Percentiles rank a stretch among this genome's conserved stretches.
Conservation (phyloP, 148 eudicot genomes). For the Cornus suecica region DNA sequence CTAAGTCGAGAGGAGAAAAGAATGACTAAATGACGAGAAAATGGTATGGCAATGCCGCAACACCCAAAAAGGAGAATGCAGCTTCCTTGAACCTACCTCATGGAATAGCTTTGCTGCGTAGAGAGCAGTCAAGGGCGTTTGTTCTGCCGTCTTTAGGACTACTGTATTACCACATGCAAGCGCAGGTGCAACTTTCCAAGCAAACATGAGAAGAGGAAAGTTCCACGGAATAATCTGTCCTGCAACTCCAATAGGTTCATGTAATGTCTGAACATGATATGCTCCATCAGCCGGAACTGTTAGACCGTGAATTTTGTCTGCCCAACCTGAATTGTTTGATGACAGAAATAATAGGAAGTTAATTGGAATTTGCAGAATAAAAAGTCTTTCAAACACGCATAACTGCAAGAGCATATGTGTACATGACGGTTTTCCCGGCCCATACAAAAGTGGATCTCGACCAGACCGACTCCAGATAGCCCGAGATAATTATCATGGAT, state of each 20-base stretch:
- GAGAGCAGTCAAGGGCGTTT: conserved; percentile 32
- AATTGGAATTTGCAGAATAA: not conserved
- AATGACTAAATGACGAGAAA: not conserved
- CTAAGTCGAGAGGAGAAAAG: not conserved
- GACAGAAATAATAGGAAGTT: not conserved
- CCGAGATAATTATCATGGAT: no score
- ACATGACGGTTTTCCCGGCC: no score
- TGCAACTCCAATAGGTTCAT: conserved; percentile 29
- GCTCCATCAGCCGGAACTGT: conserved; percentile 28
- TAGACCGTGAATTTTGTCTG: conserved; percentile 31
- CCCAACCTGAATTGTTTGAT: conserved; percentile 25
- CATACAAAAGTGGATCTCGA: no score
- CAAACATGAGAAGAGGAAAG: conserved; percentile 30
- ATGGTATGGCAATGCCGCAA: not conserved
- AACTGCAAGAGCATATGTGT: not conserved
- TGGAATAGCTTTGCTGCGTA: conserved; percentile 27
- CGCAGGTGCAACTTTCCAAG: conserved; percentile 32
- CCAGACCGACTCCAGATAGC: no score
- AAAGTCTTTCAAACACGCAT: no score
- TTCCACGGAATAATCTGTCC: conserved; percentile 33
- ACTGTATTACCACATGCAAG: conserved; percentile 30
- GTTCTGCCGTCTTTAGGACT: conserved; percentile 30
- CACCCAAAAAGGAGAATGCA: not conserved
- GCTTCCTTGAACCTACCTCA: conserved; percentile 14
- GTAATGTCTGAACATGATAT: conserved; percentile 26